Evolutionary conservation across 179 eudicot species (phyloP).

Genomic region (Silene coronaria): DNA sequence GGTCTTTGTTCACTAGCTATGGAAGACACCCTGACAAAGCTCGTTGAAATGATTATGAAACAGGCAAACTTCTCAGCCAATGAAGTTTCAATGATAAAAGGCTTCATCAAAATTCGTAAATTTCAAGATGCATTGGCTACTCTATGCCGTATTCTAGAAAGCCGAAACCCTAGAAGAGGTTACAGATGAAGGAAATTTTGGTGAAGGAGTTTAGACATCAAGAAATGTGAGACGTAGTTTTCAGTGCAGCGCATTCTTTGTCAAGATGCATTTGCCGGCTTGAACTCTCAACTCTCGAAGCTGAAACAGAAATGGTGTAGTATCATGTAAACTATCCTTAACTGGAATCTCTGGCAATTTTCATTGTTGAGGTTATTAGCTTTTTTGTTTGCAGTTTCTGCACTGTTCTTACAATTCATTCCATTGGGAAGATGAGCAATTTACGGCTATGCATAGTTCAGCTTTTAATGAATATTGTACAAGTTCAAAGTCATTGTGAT

Average conservation of each 20-base stretch:
- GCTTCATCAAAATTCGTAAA: slow-evolving; percentile 71
- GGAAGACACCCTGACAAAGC: slow-evolving; percentile 72
- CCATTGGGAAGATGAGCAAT: neutral
- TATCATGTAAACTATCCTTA: neutral
- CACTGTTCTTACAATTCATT: neutral
- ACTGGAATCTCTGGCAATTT: neutral
- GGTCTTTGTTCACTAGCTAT: slow-evolving; percentile 70
- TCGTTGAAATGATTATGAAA: slow-evolving; percentile 60
- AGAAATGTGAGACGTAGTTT: neutral
- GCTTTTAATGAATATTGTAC: neutral
- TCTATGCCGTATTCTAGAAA: slow-evolving; percentile 51
- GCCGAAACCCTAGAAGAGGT: slow-evolving; percentile 43
- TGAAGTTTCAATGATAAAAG: slow-evolving; percentile 69
- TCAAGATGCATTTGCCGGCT: neutral
- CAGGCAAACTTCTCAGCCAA: slow-evolving; percentile 48
- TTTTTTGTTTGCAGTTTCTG: neutral
- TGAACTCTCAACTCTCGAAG: neutral
- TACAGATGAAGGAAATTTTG: slow-evolving; percentile 15
- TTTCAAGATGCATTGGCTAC: slow-evolving; percentile 77
- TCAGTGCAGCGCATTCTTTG: neutral
- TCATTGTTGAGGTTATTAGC: neutral
- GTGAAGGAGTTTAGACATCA: too few species aligned
- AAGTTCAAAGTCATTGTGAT: neutral
- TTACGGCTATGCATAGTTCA: neutral
- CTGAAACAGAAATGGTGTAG: neutral